Percentiles rank a stretch among this genome's conserved stretches.
Conservation (phyloP, 1,139 yeast species). For the Suhomyces taliae region DNA sequence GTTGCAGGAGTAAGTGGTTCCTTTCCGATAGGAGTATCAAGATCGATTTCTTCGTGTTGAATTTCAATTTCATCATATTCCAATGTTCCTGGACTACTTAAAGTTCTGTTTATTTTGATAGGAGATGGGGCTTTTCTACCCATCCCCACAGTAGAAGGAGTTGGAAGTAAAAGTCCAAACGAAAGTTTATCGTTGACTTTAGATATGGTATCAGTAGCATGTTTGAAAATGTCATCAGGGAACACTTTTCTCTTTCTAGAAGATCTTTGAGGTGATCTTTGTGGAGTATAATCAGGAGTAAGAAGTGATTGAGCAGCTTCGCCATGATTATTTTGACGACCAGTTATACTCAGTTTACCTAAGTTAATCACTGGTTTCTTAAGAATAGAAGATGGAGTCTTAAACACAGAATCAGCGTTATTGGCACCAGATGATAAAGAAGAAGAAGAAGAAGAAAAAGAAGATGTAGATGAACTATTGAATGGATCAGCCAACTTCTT, state of each 20-base stretch:
- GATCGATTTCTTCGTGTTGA: constrained; percentile 18
- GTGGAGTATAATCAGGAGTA: constrained; percentile 41
- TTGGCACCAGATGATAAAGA: background rate
- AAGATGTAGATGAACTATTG: background rate
- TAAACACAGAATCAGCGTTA: constrained; percentile 8
- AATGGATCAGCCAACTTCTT: constrained; percentile 12
- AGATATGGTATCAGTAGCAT: constrained; percentile 7
- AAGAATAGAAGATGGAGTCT: constrained; percentile 14
- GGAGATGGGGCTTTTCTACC: constrained; percentile 18
- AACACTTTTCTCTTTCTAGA: constrained; percentile 15
- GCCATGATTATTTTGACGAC: background rate
- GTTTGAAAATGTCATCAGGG: constrained; percentile 18
- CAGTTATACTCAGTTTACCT: background rate
- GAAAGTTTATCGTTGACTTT: constrained; percentile 14
- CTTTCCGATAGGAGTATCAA: constrained; percentile 5
- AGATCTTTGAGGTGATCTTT: constrained; percentile 17
- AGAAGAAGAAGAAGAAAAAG: background rate
- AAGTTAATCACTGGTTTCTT: constrained; percentile 10
- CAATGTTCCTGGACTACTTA: constrained; percentile 2
- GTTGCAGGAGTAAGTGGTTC: constrained; percentile 31
- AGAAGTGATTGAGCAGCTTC: constrained; percentile 17
- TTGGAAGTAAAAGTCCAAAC: constrained; percentile 38
- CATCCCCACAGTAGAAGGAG: constrained; percentile 42
- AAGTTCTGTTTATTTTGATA: constrained; percentile 1
- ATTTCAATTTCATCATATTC: constrained; percentile 8